Conservation (phyloP, 2,329 filamentous ascomycete genomes). For the Fusarium hainanense region DNA sequence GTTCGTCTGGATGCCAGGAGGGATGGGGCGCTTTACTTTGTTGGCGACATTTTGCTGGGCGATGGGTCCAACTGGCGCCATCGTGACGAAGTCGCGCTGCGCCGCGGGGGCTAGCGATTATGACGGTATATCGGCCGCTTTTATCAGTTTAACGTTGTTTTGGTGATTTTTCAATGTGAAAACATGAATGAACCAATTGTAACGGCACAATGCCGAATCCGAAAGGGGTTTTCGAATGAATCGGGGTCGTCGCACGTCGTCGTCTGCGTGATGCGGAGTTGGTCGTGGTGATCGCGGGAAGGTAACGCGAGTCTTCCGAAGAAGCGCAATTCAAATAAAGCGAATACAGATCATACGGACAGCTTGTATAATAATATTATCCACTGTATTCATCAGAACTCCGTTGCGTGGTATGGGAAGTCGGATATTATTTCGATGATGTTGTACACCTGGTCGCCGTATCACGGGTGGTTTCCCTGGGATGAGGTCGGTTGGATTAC, state of each 20-base stretch:
- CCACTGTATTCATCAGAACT: not conserved
- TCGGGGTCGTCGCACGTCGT: conserved; percentile 39
- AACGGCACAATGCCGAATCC: conserved; percentile 28
- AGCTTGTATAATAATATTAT: not conserved
- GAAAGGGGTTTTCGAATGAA: conserved; percentile 11
- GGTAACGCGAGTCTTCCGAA: conserved; percentile 29
- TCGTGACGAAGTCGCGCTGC: conserved; percentile 51
- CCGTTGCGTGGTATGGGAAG: conserved; percentile 13
- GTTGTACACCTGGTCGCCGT: conserved; percentile 39
- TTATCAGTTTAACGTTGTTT: conserved; percentile 31
- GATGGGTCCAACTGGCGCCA: conserved; percentile 67
- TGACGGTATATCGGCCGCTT: conserved; percentile 21
- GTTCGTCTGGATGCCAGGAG: conserved; percentile 74
- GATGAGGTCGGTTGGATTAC: conserved; percentile 39
- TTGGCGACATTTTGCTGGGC: conserved; percentile 56
- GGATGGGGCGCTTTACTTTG: conserved; percentile 77
- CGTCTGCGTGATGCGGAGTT: conserved; percentile 40
- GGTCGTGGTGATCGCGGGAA: conserved; percentile 28
- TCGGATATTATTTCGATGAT: conserved; percentile 37
- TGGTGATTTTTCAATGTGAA: conserved; percentile 32
- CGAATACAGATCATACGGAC: conserved; percentile 29
- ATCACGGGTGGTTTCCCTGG: conserved; percentile 43
- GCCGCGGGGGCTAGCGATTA: conserved; percentile 37
- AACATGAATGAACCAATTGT: conserved; percentile 37
- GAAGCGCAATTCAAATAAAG: conserved; percentile 28